Evolutionary conservation across 345 rosid genomes (phyloP).

Genomic region (Populus simonii): DNA sequence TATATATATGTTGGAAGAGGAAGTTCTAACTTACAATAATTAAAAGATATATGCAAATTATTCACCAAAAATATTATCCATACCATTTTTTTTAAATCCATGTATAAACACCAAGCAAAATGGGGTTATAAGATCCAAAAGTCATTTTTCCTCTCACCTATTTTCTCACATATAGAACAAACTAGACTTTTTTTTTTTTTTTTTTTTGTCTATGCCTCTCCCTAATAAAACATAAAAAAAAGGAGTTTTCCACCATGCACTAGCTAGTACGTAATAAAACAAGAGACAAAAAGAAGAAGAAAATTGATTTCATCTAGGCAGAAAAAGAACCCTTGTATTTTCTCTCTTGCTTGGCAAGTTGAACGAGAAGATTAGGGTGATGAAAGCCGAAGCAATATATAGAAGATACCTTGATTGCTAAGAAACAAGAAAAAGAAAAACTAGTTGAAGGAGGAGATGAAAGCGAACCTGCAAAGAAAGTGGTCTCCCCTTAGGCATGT

Average conservation of each 20-base stretch:
- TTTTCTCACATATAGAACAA: too few relatives aligned
- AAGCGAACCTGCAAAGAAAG: constrained; percentile 83
- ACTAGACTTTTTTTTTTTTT: neutral
- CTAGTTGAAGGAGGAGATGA: neutral
- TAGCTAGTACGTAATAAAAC: neutral
- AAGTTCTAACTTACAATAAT: too few relatives aligned
- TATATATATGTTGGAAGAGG: too few relatives aligned
- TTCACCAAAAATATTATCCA: too few relatives aligned
- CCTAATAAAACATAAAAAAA: neutral
- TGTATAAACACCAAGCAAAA: too few relatives aligned
- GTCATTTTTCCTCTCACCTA: too few relatives aligned
- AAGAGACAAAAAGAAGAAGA: neutral
- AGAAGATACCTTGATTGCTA: neutral
- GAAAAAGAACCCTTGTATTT: neutral
- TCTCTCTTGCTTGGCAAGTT: neutral
- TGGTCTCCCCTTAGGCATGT: constrained; percentile 71
- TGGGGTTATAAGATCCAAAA: too few relatives aligned
- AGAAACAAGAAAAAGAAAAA: neutral
- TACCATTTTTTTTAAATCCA: too few relatives aligned
- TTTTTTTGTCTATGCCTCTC: neutral
- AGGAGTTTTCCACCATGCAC: too few relatives aligned
- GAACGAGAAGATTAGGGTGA: neutral
- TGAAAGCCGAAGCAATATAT: neutral
- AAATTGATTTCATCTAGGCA: neutral
- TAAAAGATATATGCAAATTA: too few relatives aligned